Evolutionary conservation across 106 monocot genomes (phyloP), one percentile per base, ranked within the genome.

Genomic region (Dioscorea zingiberensis): DNA sequence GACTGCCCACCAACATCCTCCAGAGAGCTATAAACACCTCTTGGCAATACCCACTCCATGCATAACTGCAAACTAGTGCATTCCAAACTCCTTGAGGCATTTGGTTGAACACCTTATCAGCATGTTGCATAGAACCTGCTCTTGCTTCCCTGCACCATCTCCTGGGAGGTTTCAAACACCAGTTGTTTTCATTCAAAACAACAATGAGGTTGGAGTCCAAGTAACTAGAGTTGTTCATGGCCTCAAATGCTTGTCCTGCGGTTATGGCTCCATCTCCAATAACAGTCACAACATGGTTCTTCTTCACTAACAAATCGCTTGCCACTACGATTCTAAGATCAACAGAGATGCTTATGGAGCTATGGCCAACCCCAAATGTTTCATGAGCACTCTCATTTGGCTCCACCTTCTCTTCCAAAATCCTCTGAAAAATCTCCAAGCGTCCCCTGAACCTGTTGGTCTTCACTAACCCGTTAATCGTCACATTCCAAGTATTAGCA

Each of bases 181-280:
- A 26, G 68, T 74, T 82, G 65, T 90, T 90, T 44, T 94, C 94
- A 38, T 90, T 94, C 21, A 94, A 60, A 16, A 94, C 71, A 27
- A 94, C 75, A 18, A 94, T 94, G n/a, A 90, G 72, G 59, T 94
- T 84, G 9, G 94, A 63, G 55, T 94, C 86, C 27, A 94, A 62
- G 46, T 76, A 94, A 0, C 94, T 90, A 0, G 82, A 26, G 48
- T 94, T 94, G 74, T 90, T 94, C 94, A 94, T 90, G 24, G 94
- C 94, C 74, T 94, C 94, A 12, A 87, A 94, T 1, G 90, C 94
- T 67, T 94, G 94, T 12, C 94, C 94, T 10, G 90, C 94, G 0
- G 90, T 94, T 84, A 90, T 94, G 62, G 94, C 87, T 55, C 94
- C 90, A 58, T 94, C 90, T 25, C 94, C 90, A 8, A 94, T 94